phyloP scores from a whole-genome alignment of 495 filamentous ascomycete species.

The Podospora appendiculata region DNA sequence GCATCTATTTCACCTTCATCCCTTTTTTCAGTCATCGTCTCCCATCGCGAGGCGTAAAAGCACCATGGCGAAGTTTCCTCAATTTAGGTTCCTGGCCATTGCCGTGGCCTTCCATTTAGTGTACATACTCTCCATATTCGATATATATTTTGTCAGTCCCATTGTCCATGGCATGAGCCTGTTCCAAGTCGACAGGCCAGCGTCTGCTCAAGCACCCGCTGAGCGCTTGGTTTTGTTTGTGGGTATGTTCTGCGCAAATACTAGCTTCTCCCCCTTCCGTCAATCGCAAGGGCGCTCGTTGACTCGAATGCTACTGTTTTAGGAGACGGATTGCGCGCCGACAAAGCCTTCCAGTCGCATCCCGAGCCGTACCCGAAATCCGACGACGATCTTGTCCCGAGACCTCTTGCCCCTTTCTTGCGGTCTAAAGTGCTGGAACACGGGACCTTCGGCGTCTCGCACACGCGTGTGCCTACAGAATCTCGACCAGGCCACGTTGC shows the following conservation, averaged over 20 bases:
- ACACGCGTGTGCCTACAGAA: constrained; percentile 96
- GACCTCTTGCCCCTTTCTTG: constrained; percentile 86
- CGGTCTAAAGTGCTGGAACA: constrained; percentile 79
- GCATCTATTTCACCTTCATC: neutral
- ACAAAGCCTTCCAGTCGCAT: constrained; percentile 95
- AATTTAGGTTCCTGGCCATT: constrained; percentile 82
- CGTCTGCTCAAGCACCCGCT: constrained; percentile 63
- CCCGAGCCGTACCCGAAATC: constrained; percentile 74
- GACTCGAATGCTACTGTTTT: constrained; percentile 1
- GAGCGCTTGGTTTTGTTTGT: constrained; percentile 90
- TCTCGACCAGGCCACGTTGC: constrained; percentile 97
- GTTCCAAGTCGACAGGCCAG: constrained; percentile 58
- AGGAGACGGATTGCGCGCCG: constrained; percentile 92
- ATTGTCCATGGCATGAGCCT: constrained; percentile 93
- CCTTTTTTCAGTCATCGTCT: neutral
- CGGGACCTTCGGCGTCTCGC: constrained; percentile 98
- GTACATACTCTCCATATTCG: constrained; percentile 96
- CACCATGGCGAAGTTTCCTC: constrained; percentile 70
- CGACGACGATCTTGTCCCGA: constrained; percentile 48
- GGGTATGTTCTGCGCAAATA: constrained; percentile 43
- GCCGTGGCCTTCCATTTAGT: constrained; percentile 91
- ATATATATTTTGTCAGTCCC: constrained; percentile 98
- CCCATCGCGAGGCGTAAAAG: constrained; percentile 3
- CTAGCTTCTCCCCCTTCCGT: neutral
- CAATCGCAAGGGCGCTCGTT: neutral